These are phyloP conservation scores for Ceratobasidium sp. DNA, from an alignment of 1,284 basidiomycete species.

Conservation along the genomic window DNA sequence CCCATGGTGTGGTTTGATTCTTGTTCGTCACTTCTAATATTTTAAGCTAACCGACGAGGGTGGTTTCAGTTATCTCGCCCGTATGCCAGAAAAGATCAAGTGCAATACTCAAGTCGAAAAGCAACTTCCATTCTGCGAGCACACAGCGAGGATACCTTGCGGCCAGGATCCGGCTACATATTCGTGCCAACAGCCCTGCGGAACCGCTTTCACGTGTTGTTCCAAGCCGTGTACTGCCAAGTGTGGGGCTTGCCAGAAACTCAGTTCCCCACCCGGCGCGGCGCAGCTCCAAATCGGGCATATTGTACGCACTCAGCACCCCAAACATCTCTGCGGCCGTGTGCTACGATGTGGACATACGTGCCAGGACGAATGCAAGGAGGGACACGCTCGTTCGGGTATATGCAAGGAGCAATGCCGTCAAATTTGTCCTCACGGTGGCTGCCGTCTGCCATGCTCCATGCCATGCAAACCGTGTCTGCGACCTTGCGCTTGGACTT, in stretches of 20 bases:
- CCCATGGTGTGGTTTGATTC: constrained; percentile 65
- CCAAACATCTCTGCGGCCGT: constrained; percentile 66
- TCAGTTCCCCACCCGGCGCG: constrained; percentile 50
- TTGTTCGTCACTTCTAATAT: constrained; percentile 4
- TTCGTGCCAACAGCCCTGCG: constrained; percentile 64
- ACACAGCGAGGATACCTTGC: constrained; percentile 65
- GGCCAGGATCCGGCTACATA: constrained; percentile 60
- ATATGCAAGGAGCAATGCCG: constrained; percentile 66
- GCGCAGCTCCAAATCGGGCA: not conserved
- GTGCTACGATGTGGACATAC: constrained; percentile 70
- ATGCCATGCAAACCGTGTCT: constrained; percentile 74
- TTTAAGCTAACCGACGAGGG: not conserved
- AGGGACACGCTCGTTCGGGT: constrained; percentile 65
- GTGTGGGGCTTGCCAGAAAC: constrained; percentile 67
- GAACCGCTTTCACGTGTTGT: constrained; percentile 63
- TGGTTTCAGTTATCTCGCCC: constrained; percentile 63
- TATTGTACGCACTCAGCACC: constrained; percentile 60
- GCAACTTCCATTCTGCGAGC: constrained; percentile 70
- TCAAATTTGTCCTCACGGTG: constrained; percentile 69
- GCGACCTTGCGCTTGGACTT: constrained; percentile 71
- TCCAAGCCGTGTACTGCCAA: constrained; percentile 66
- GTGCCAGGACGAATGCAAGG: constrained; percentile 66
- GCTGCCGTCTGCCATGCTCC: constrained; percentile 66
- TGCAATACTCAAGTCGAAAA: constrained; percentile 66
- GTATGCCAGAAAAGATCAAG: constrained; percentile 61